Conservation (phyloP, 1,284 basidiomycete species). For the Trichosporon sp. region DNA sequence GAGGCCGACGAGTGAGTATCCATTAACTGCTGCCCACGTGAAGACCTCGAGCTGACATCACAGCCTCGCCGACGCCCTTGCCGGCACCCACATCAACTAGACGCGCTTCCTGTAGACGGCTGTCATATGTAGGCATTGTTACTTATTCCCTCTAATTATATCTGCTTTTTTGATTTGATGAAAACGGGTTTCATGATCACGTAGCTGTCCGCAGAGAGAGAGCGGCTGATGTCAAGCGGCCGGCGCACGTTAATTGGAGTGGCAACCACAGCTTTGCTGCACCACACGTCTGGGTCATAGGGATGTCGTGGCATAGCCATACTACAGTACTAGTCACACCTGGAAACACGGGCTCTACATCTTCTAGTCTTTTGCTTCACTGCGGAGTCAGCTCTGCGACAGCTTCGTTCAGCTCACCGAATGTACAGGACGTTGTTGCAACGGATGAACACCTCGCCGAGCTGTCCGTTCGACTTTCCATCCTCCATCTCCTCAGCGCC, state of each 20-base stretch:
- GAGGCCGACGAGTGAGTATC: conserved; percentile 41
- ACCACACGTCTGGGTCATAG: not conserved
- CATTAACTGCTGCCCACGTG: not conserved
- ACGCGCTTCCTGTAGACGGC: not conserved
- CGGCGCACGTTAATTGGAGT: no score
- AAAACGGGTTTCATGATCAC: not conserved
- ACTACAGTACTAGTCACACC: conserved; percentile 6
- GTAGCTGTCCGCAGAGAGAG: not conserved
- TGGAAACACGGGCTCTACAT: not conserved
- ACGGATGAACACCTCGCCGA: conserved; percentile 98
- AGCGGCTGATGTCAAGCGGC: not conserved
- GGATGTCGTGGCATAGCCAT: conserved; percentile 3
- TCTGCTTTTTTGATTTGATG: not conserved
- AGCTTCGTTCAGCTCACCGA: conserved; percentile 35
- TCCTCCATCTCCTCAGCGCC: conserved; percentile 99
- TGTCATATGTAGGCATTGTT: conserved; percentile 3
- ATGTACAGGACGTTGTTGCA: conserved; percentile 93
- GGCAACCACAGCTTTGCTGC: not conserved
- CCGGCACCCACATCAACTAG: conserved; percentile 28
- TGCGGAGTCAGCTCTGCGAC: conserved; percentile 13
- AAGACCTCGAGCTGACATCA: not conserved
- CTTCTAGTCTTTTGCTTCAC: conserved; percentile 36
- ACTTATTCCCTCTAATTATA: not conserved
- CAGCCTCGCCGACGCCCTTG: conserved; percentile 42
- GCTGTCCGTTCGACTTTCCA: conserved; percentile 87